These are phyloP conservation scores for Metarhizium robertsii DNA, from an alignment of 2,329 filamentous ascomycete species.

Conservation along the genomic window DNA sequence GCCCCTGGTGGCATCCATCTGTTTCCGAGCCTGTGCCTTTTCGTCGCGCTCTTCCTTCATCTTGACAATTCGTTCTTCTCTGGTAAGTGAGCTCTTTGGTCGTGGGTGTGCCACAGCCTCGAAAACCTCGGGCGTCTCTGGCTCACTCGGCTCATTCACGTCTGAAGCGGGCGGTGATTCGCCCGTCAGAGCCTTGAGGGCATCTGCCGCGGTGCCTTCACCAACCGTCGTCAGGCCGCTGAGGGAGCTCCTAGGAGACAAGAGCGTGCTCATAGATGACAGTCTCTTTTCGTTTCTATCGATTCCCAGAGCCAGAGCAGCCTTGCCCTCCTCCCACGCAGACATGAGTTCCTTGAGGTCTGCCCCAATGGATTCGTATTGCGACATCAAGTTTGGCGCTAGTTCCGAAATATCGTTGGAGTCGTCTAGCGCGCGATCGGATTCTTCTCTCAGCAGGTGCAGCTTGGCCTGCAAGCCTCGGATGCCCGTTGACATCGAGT, in stretches of 20 bases:
- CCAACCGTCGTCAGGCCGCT: constrained; percentile 59
- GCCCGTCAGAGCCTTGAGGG: constrained; percentile 70
- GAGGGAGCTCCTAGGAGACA: constrained; percentile 53
- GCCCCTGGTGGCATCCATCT: constrained; percentile 70
- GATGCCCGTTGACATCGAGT: constrained; percentile 81
- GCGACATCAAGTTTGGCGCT: constrained; percentile 67
- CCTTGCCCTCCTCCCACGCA: constrained; percentile 81
- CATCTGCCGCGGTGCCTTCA: constrained; percentile 42
- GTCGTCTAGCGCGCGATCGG: constrained; percentile 67
- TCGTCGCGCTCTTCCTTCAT: constrained; percentile 79
- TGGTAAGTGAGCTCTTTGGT: constrained; percentile 60
- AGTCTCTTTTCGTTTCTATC: constrained; percentile 68
- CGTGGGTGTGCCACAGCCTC: constrained; percentile 72
- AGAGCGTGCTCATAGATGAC: constrained; percentile 49
- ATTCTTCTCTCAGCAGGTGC: constrained; percentile 84
- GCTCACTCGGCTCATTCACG: constrained; percentile 45
- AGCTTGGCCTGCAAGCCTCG: constrained; percentile 90
- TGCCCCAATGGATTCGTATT: constrained; percentile 89
- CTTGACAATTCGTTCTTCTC: constrained; percentile 79
- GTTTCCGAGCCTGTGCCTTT: constrained; percentile 62
- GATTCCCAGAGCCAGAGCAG: constrained; percentile 72
- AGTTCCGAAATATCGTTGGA: constrained; percentile 65
- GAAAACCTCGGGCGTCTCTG: constrained; percentile 71
- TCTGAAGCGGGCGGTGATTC: constrained; percentile 48
- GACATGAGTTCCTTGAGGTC: constrained; percentile 74